Evolutionary conservation across 768 basidiomycete species (phyloP), one percentile per base, ranked within the genome.

Genomic region (Pleurotus djamor): DNA sequence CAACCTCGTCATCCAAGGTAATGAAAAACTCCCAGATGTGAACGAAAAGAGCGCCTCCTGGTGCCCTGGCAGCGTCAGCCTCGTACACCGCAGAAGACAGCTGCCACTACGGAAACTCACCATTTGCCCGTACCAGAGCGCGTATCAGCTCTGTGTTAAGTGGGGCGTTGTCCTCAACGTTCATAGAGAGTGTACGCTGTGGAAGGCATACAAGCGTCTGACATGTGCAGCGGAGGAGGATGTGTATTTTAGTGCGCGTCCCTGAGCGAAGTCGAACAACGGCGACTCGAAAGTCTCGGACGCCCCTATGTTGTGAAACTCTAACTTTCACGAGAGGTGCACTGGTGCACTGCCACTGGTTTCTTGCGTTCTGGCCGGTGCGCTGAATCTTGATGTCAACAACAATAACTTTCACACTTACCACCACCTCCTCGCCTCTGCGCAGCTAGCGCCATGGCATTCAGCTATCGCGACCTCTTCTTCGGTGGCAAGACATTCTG

Each of bases 401-500:
- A 43, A 43, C 41, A 43, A 28, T 28, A 28, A 28, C 16, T 17
- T 47, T 47, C 45, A 16, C 16, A n/a, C 45, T 47, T 47, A 7
- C 13, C 45, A 7, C 10, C 16, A 47, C 45, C 45, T 7, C 7
- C 45, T 17, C 16, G 7, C 13, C 14, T 12, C 16, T 17, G 13
- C 17, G 13, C 17, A 10, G 45, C 45, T 16, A 17, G 17, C n/a
- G 7, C n/a, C 48, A 83, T 81, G 82, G 63, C 71, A 2, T 74
- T 79, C 69, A 77, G 77, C 66, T 71, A 81, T 66, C 74, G 71
- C 58, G 72, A 74, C 35, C 69, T 80, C 49, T 69, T 86, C 49
- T 79, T 82, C 48, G 79, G 78, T 32, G 79, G 83, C n/a, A 75
- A 64, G 37, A 79, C 74, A 3, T 88, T 82, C 67, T 89, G 87